A percentile compares a stretch with the other conserved stretches of the same genome.
These are phyloP conservation scores for Suillus paluster DNA, from an alignment of 768 basidiomycete genomes.

Conservation along the genomic window DNA sequence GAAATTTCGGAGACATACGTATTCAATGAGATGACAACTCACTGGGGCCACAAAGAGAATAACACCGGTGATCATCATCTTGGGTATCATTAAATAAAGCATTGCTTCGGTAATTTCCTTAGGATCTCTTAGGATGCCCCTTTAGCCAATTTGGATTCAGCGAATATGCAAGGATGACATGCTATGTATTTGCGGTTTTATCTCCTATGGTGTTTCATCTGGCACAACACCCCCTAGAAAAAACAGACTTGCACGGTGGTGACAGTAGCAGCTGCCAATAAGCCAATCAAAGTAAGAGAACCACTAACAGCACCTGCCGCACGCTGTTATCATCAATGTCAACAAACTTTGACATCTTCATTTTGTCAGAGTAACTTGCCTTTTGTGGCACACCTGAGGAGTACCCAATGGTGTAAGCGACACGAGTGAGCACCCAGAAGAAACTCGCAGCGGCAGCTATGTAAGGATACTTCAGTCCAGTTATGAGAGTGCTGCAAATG, in stretches of 20 bases:
- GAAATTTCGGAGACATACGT: too few relatives aligned
- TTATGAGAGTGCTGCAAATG: background rate
- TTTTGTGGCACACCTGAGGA: constrained; percentile 1
- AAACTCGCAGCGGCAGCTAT: background rate
- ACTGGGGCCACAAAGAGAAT: too few relatives aligned
- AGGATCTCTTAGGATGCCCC: too few relatives aligned
- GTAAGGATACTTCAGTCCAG: background rate
- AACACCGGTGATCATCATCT: too few relatives aligned
- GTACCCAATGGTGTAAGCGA: background rate
- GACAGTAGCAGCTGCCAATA: background rate
- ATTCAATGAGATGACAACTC: too few relatives aligned
- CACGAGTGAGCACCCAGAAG: background rate
- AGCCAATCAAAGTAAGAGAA: background rate
- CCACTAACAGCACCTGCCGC: background rate
- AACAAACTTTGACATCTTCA: background rate
- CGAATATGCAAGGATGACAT: background rate
- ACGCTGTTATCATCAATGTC: background rate
- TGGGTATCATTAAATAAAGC: too few relatives aligned
- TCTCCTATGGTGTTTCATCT: background rate
- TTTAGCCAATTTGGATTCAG: background rate
- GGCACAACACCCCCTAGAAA: background rate
- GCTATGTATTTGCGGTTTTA: background rate
- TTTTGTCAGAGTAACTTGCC: background rate
- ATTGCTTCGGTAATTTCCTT: background rate
- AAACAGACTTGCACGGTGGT: background rate